Evolutionary conservation across 768 basidiomycete genomes (phyloP), one percentile per base, ranked within the genome.

Genomic region (Mycena venus): DNA sequence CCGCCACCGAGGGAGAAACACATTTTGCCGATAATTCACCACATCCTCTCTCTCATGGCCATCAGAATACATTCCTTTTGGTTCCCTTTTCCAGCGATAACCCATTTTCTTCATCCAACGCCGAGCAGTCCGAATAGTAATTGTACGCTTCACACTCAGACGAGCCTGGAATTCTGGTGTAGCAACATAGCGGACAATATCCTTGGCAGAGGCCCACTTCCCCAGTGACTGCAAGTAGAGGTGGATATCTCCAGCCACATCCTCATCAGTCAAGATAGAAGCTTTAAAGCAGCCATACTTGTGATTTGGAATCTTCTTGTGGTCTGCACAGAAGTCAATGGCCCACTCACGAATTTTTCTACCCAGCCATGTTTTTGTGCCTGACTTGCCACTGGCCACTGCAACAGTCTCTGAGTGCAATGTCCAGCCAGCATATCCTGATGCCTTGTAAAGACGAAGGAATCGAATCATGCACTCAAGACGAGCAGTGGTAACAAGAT

Each of bases 1-100:
- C 44, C 42, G 36, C 76, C 70, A 77, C 8, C 32, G 51, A 34
- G 74, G 74, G 6, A 81, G 68, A 58, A 80, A 81, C 10, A 76
- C 53, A n/a, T 78, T 56, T 44, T 80, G 76, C n/a, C 23, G 42
- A 42, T 56, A 62, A 73, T 82, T 25, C 58, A 60, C 58, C 5
- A 60, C 66, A 27, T 51, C 34, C 19, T 23, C 42, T 40, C 66
- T 25, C n/a, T 51, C 66, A 25, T 56, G 55, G 3, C 40, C 49
- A 68, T 68, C 66, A 11, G 58, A 60, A 38, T 60, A 60, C 58
- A 60, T 60, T 23, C 58, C 58, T 31, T 60, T 60, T 25, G 55
- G 55, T n/a, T 56, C 66, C 23, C 34, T 58, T 38, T 40, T 66
- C 70, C 70, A 71, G 11, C 25, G 62, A 51, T 67, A 71, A 32